These are phyloP conservation scores for Mimosa bimucronata DNA, from an alignment of 306 rosid genomes.

Conservation along the genomic window DNA sequence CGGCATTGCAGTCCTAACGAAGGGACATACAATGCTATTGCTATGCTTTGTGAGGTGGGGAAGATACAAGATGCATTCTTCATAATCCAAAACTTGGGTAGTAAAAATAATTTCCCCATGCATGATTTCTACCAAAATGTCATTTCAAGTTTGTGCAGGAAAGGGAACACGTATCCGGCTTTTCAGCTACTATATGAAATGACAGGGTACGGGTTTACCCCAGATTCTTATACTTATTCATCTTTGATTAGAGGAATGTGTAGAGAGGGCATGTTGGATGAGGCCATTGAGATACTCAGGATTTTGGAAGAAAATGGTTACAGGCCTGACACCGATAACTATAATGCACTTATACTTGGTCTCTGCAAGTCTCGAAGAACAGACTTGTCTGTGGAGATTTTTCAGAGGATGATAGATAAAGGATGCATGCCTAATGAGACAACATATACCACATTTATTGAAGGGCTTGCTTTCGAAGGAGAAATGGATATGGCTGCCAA, in stretches of 20 bases:
- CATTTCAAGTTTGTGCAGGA: constrained; percentile 74
- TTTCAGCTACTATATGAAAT: constrained; percentile 85
- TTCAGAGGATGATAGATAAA: constrained; percentile 66
- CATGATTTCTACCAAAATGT: constrained; percentile 64
- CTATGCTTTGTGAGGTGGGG: constrained; percentile 73
- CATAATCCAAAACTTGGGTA: constrained; percentile 68
- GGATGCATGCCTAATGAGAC: constrained; percentile 76
- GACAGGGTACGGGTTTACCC: constrained; percentile 73
- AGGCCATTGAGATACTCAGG: constrained; percentile 72
- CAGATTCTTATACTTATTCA: constrained; percentile 81
- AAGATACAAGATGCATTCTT: constrained; percentile 74
- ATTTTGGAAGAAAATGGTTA: constrained; percentile 72
- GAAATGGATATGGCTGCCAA: constrained; percentile 63
- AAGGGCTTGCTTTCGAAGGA: constrained; percentile 79
- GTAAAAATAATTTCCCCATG: constrained; percentile 54
- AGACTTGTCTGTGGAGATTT: constrained; percentile 62
- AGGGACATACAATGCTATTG: constrained; percentile 82
- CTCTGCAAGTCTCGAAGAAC: constrained; percentile 74
- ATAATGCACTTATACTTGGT: constrained; percentile 81
- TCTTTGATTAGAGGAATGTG: constrained; percentile 91
- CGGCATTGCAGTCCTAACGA: constrained; percentile 66
- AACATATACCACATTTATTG: constrained; percentile 79
- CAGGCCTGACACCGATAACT: constrained; percentile 66
- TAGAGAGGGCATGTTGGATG: constrained; percentile 83
- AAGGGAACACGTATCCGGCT: constrained; percentile 87